Conservation (phyloP, 1,139 yeast genomes). For the Hansenula lynferdii region DNA sequence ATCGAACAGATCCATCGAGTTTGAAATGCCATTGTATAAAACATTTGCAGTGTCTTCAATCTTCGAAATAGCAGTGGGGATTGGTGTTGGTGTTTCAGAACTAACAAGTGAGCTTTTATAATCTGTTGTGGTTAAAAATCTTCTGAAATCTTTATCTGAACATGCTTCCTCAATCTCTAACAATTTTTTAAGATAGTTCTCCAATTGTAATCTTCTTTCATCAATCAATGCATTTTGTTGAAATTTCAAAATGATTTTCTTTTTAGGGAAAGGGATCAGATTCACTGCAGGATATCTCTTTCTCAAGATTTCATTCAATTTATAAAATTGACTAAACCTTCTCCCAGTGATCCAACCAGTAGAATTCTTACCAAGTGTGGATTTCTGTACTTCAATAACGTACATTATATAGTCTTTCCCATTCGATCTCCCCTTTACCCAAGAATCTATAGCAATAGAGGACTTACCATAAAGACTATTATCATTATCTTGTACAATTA, state of each 20-base stretch:
- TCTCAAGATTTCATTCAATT: conserved; percentile 62
- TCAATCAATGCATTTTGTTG: conserved; percentile 59
- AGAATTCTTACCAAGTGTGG: conserved; percentile 33
- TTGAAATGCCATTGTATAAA: conserved; percentile 39
- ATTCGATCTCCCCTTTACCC: conserved; percentile 48
- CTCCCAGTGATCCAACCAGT: conserved; percentile 92
- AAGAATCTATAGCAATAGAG: conserved; percentile 59
- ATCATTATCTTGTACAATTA: conserved; percentile 77
- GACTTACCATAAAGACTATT: conserved; percentile 75
- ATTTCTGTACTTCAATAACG: conserved; percentile 69
- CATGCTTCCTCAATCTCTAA: conserved; percentile 66
- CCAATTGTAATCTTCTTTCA: conserved; percentile 55
- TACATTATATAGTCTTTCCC: conserved; percentile 65
- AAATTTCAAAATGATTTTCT: conserved; percentile 58
- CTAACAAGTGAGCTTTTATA: conserved; percentile 7
- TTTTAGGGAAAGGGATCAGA: conserved; percentile 48
- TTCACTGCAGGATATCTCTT: conserved; percentile 47
- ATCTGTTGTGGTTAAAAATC: conserved; percentile 72
- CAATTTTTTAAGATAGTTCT: conserved; percentile 54
- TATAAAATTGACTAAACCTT: conserved; percentile 78
- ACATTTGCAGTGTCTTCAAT: conserved; percentile 38
- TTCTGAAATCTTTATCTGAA: conserved; percentile 63
- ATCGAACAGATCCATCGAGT: conserved; percentile 12
- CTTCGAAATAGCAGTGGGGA: conserved; percentile 6
- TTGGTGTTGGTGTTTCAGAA: background rate